Evolutionary conservation across 2,329 filamentous ascomycete genomes (phyloP), one percentile per base, ranked within the genome.

Genomic region (Talaromyces sp.): DNA sequence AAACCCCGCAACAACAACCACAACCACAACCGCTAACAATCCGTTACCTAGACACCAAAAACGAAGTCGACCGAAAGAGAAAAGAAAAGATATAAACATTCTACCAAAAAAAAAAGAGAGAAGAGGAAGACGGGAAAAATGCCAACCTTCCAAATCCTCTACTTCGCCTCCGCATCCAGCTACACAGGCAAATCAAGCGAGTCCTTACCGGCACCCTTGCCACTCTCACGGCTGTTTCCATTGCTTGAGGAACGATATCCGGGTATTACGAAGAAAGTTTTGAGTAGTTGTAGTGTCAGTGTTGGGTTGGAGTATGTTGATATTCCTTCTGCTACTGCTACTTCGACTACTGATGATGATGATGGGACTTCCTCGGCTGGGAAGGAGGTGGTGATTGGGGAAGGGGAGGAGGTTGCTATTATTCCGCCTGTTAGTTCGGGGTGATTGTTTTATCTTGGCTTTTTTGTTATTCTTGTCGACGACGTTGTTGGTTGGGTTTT

Each of bases 341-440:
- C 17, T 17, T 36, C n/a, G 5, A 61, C 66, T 33, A 19, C 36
- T 13, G 21, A 48, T 19, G 59, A 19, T 17, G 25, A 56, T n/a
- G 55, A 50, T 28, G 60, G 64, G 19, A 17, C 19, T 7, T 6
- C 48, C 3, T 41, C 39, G 39, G 56, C 45, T 7, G 61, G 36
- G 7, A 65, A 60, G 22, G 62, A 56, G 10, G 64, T 63, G 9
- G 59, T 73, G 33, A 75, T 78, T 58, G 52, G 63, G 41, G 55
- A 61, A 5, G 75, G 74, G 13, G 70, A 76, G 53, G 77, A 78
- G 61, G 74, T 78, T 56, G 77, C 73, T 15, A 68, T 78, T 60
- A 77, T 78, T 62, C 77, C 77, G 51, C 77, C 77, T 54, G 77
- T 78, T 57, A 78, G 76, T 65, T 78, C 76, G 56, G 76, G 76